Base-by-base conservation (phyloP, 768 basidiomycete genomes). In the Inosperma sp. region DNA sequence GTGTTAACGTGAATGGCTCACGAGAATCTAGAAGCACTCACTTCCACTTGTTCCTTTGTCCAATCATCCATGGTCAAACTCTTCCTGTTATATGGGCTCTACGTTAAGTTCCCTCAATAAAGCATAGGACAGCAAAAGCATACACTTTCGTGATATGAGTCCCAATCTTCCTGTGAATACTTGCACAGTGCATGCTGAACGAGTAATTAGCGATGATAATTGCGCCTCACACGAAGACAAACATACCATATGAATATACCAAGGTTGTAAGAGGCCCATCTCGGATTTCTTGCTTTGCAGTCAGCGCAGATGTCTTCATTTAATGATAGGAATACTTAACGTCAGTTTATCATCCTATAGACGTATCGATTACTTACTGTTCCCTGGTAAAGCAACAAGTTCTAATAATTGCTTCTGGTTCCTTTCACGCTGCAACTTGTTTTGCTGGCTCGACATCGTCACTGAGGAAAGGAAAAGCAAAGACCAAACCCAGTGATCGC, bases 141-240 rank as follows among this genome's bases (percentile, higher is more conserved):
- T 74, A 93, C 91, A 97, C 89, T 81, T 96, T 93, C 0, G 88
- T 82, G 57, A 93, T 76, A 65, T 97, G 94, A 4, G 91, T 94
- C 2, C 94, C 94, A 52, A 97, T 84, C 73, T 94, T 95, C 47
- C 94, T 80, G 71, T 97, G 94, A 44, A 95, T 82, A 52, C 87
- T 86, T 13, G 94, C 94, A 64, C 94, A 97, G 58, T 79, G 81
- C 35, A 92, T 76, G 60, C 93, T 93, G 53, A 29, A 54, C 48
- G 55, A 5, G 29, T 36, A 4, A 26, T 49, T 22, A 45, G 44
- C 30, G 4, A 22, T 17, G 2, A n/a, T 26, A 36, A 43, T 55
- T 25, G 52, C 54, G 52, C 14, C 3, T 31, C 13, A 40, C 31
- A 54, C 35, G 48, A 27, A 42, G 41, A 26, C 9, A n/a, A 39